phyloP scores from a whole-genome alignment of 1,284 basidiomycete species.

The Pyrrhoderma noxium region DNA sequence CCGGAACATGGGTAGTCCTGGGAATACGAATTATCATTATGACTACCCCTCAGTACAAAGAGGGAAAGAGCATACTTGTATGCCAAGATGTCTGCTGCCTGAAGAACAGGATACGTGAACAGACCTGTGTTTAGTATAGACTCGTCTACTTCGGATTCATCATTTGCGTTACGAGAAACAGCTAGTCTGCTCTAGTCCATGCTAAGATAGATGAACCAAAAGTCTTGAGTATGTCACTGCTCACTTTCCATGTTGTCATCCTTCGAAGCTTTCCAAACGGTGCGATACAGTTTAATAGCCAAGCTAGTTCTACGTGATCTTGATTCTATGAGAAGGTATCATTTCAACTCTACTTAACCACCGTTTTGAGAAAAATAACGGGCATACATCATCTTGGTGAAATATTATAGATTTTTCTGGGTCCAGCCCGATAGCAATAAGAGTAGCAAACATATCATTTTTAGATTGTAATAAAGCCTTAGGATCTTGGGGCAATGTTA shows the following conservation, averaged over 20 bases:
- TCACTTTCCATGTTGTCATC: constrained; percentile 95
- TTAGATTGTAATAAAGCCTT: constrained; percentile 52
- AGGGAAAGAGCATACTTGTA: constrained; percentile 53
- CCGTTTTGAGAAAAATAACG: background rate
- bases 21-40: constrained; percentile 4
- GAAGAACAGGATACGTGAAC: constrained; percentile 89
- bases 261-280: constrained; percentile 76
- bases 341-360: background rate
- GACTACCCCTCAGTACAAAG: background rate
- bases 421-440: constrained; percentile 84
- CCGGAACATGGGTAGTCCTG: constrained; percentile 88
- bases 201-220: constrained; percentile 4
- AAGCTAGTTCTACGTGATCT: constrained; percentile 84
- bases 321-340: constrained; percentile 52
- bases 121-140: constrained; percentile 77
- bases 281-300: constrained; percentile 84
- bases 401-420: constrained; percentile 73
- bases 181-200: constrained; percentile 63
- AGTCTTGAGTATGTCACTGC: background rate
- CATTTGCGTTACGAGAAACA: constrained; percentile 63
- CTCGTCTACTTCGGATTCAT: constrained; percentile 74
- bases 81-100: constrained; percentile 87
- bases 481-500: constrained; percentile 86
- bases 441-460: constrained; percentile 73
- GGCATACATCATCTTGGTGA: constrained; percentile 79